Percentiles rank a stretch among this genome's conserved stretches.
Evolutionary conservation across 331 rosid genomes (phyloP).

Genomic region (Prunus yedoensis): DNA sequence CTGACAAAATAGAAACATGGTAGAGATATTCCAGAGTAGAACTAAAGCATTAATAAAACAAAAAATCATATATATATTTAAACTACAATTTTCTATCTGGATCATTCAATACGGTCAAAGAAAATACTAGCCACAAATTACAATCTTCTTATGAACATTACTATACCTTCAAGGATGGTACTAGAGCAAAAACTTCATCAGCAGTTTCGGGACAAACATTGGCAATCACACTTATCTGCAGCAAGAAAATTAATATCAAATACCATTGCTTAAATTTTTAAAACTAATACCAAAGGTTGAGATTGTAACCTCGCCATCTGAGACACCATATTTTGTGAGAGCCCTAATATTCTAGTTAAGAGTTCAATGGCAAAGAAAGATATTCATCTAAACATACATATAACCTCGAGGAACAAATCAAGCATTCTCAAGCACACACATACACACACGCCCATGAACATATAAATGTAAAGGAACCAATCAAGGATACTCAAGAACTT

Average conservation of each 20-base stretch:
- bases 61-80: background rate
- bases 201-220: slow-evolving; percentile 73
- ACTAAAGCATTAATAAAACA: background rate
- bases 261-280: slow-evolving; percentile 13
- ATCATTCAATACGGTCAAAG: background rate
- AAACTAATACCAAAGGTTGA: slow-evolving; percentile 29
- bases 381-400: background rate
- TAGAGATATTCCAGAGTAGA: background rate
- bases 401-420: slow-evolving; percentile 7
- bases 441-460: background rate
- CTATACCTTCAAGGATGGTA: slow-evolving; percentile 79
- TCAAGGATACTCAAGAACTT: slow-evolving; percentile 78
- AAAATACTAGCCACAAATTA: background rate
- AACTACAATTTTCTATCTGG: background rate
- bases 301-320: slow-evolving; percentile 67
- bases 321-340: slow-evolving; percentile 54
- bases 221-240: slow-evolving; percentile 81
- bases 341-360: slow-evolving; percentile 66
- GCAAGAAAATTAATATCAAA: slow-evolving; percentile 31
- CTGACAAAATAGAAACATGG: background rate
- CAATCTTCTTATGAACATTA: slow-evolving; percentile 3
- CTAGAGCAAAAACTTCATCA: slow-evolving; percentile 81
- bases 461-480: background rate
- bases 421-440: slow-evolving; percentile 9
- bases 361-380: slow-evolving; percentile 26